phyloP scores from a whole-genome alignment of 495 filamentous ascomycete species.

The Cladorrhinum samala region DNA sequence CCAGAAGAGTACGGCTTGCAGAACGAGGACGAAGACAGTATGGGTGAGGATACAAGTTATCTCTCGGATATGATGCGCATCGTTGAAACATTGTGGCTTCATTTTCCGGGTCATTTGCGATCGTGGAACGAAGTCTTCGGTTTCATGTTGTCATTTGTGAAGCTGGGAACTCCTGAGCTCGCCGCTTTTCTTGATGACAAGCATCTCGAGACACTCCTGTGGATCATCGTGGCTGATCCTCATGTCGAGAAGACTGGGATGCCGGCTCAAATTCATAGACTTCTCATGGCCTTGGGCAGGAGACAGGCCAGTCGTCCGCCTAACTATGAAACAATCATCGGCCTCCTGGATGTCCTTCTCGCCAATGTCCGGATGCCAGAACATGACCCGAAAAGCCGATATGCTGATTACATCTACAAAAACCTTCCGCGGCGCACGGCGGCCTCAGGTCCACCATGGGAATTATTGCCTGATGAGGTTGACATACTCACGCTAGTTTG shows the following conservation, averaged over 20 bases:
- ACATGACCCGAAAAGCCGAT: too few relatives aligned
- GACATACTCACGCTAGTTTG: slow-evolving; percentile 38
- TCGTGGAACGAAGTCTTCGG: slow-evolving; percentile 81
- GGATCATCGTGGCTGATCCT: slow-evolving; percentile 57
- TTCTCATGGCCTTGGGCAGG: slow-evolving; percentile 42
- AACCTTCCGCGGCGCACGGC: neutral
- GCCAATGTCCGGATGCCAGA: slow-evolving; percentile 33
- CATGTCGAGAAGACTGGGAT: slow-evolving; percentile 27
- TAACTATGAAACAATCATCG: slow-evolving; percentile 48
- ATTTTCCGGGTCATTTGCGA: slow-evolving; percentile 50
- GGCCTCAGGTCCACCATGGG: slow-evolving; percentile 24
- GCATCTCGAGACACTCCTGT: slow-evolving; percentile 48
- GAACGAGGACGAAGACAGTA: slow-evolving; percentile 8
- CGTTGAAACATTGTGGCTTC: slow-evolving; percentile 50
- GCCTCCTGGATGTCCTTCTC: slow-evolving; percentile 47
- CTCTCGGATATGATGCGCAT: slow-evolving; percentile 29
- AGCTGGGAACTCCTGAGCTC: slow-evolving; percentile 49
- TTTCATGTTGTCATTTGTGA: slow-evolving; percentile 54
- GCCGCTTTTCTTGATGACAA: slow-evolving; percentile 47
- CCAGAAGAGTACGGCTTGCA: slow-evolving; percentile 36
- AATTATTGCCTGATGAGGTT: slow-evolving; percentile 35
- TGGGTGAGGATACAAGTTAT: slow-evolving; percentile 25
- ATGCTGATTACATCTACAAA: neutral
- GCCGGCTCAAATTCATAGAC: slow-evolving; percentile 33
- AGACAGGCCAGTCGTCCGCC: slow-evolving; percentile 45